Evolutionary conservation across 345 rosid species (phyloP).

Genomic region (Euclidium syriacum): DNA sequence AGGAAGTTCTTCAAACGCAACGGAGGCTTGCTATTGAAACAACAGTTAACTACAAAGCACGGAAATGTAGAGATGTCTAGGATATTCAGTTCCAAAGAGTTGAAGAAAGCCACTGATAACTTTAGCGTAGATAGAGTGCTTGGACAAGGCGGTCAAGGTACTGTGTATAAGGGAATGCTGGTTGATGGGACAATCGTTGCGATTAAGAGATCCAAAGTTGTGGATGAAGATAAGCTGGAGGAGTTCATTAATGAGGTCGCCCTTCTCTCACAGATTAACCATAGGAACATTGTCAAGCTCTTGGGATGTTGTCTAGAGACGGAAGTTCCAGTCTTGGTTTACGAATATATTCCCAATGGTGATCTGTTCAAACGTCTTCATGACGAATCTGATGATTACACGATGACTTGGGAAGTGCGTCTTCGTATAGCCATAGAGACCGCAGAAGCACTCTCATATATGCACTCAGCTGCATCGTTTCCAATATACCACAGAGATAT

Average conservation of each 20-base stretch:
- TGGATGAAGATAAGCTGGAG: conserved; percentile 17
- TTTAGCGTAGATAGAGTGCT: conserved; percentile 11
- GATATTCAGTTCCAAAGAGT: conserved; percentile 12
- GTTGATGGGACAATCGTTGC: conserved; percentile 32
- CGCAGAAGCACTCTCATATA: conserved; percentile 28
- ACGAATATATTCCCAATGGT: conserved; percentile 36
- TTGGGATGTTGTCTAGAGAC: conserved; percentile 40
- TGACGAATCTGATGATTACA: neutral
- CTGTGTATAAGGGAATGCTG: conserved; percentile 36
- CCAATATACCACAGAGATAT: conserved; percentile 41
- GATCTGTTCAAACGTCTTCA: conserved; percentile 38
- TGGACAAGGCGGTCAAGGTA: conserved; percentile 40
- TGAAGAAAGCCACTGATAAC: conserved; percentile 13
- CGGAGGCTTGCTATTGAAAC: conserved; percentile 32
- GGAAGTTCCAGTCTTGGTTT: conserved; percentile 24
- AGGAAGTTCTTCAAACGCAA: conserved; percentile 17
- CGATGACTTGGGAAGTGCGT: conserved; percentile 36
- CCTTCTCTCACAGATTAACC: conserved; percentile 33
- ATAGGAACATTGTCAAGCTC: conserved; percentile 27
- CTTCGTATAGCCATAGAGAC: conserved; percentile 32
- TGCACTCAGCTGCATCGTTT: conserved; percentile 33
- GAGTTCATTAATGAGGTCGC: conserved; percentile 45
- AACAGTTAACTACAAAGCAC: conserved; percentile 8
- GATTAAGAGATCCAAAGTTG: conserved; percentile 25
- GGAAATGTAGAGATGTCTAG: conserved; percentile 17